Evolutionary conservation across 2,329 filamentous ascomycete species (phyloP), one percentile per base, ranked within the genome.

Genomic region (Aphanoascus verrucosus): DNA sequence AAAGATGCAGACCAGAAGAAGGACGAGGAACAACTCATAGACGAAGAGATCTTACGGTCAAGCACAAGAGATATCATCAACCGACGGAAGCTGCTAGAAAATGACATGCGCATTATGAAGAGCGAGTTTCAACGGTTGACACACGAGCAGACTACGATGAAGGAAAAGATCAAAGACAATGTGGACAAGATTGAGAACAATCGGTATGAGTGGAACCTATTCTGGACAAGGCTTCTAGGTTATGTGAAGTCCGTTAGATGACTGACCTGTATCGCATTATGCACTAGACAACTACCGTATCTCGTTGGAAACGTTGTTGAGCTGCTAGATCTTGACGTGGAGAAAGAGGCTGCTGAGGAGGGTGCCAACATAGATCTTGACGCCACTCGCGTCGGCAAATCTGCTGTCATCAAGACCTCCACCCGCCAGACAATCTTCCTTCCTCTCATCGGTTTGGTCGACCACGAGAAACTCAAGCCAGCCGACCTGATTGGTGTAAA

Each of bases 131-230:
- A 95, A 68, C 85, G 93, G 63, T 78, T 98, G 74, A 86, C 85
- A 64, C 93, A 98, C 65, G 93, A 98, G 74, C 95, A 95, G 75
- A 83, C 85, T 48, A 84, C 88, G 47, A 98, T 98, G 93, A 83
- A 84, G 55, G 91, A 97, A 72, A 97, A 96, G 78, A 97, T 98
- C 72, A 97, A 96, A 79, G 93, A 98, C 69, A 98, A 98, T 67
- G 75, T 88, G 65, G 94, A 98, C 63, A 98, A 98, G 81, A 98
- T 98, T 65, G 90, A 94, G 62, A 97, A 98, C 74, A 98, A 98
- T 77, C 82, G 89, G 90, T 94, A 76, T 61, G 40, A 6, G 15
- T 47, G 12, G 35, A 38, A 44, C 12, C 17, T 42, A 34, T n/a
- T n/a, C n/a, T n/a, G n/a, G n/a, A n/a, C n/a, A n/a, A n/a, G n/a